Percentiles rank a stretch among this genome's conserved stretches.
phyloP scores from a whole-genome alignment of 164 flowering plant species.

The Taxillus chinensis region DNA sequence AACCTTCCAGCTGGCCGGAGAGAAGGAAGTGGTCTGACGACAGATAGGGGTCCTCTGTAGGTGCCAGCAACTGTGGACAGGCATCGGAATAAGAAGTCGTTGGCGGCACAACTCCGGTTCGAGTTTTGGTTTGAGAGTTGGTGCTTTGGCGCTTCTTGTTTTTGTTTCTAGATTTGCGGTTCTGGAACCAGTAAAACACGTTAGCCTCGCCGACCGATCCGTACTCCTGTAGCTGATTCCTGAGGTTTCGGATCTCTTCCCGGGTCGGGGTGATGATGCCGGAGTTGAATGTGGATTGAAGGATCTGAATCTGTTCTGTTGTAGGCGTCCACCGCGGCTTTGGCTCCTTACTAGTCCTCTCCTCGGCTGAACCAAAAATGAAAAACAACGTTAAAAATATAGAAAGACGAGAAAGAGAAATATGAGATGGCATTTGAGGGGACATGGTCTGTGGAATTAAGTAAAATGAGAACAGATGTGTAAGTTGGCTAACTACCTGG shows the following conservation, averaged over 20 bases:
- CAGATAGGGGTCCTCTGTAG: no score
- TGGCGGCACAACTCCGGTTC: background rate
- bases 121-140: slow-evolving; percentile 11
- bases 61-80: background rate
- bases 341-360: slow-evolving; percentile 75
- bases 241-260: slow-evolving; percentile 80
- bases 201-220: slow-evolving; percentile 99
- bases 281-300: slow-evolving; percentile 91
- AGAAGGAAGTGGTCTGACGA: no score
- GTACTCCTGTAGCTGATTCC: slow-evolving; percentile 80
- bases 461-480: no score
- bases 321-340: slow-evolving; percentile 98
- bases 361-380: slow-evolving; percentile 24
- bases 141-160: slow-evolving; percentile 53
- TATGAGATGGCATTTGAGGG: no score
- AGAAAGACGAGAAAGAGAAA: background rate
- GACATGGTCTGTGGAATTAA: no score
- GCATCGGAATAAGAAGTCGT: slow-evolving; percentile 4
- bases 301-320: slow-evolving; percentile 90
- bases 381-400: background rate
- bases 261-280: slow-evolving; percentile 98
- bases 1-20: no score
- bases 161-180: slow-evolving; percentile 92
- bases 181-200: slow-evolving; percentile 99
- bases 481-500: no score